Base-by-base conservation (phyloP, 176 grass and related monocot genomes). In the Cenchrus americanus region DNA sequence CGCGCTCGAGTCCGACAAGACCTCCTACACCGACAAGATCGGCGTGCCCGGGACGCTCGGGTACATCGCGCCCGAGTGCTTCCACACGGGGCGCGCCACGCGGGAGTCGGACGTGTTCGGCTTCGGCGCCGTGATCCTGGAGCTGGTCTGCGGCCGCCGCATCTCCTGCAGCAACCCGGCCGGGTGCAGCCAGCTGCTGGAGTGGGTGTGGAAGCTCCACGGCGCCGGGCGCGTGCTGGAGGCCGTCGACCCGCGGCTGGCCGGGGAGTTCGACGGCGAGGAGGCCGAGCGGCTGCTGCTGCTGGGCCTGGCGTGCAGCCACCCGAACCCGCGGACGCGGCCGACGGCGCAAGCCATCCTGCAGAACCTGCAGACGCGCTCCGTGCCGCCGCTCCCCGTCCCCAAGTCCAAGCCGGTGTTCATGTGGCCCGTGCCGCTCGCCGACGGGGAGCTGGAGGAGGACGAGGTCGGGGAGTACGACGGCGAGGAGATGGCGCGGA, bases 11-110 rank as follows among this genome's bases (percentile, higher is more conserved):
- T 69, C 74, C 15, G 93, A 99, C 89, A 95, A 90, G 84, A 99
- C 93, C 69, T 99, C 96, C 19, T 99, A 99, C 84, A 92, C 96
- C n/a, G 96, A 99, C 73, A 73, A 24, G 67, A 17, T 67, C 50
- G 93, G 96, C 55, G 84, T 99, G 8, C 86, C 83, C 0, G 96
- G 96, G 6, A 99, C 96, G 0, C 63, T 96, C 7, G 96, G 96
- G 0, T 99, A 96, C 89, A 91, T 99, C 53, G 96, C 96, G 21
- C 96, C 93, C 6, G 96, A 99, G 80, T 99, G 96, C 87, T 99
- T 99, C 93, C 96, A 95, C 93, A 98, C 93, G 17, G 91, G 93
- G 7, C 78, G 85, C 8, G 96, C 93, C 8, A 98, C 96, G 11
- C 80, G 93, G 1, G 96, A 98, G 88, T 95, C 96, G 3, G 96